Base-by-base conservation (phyloP, 495 filamentous ascomycete genomes). In the Chaetomium cochliodes region DNA sequence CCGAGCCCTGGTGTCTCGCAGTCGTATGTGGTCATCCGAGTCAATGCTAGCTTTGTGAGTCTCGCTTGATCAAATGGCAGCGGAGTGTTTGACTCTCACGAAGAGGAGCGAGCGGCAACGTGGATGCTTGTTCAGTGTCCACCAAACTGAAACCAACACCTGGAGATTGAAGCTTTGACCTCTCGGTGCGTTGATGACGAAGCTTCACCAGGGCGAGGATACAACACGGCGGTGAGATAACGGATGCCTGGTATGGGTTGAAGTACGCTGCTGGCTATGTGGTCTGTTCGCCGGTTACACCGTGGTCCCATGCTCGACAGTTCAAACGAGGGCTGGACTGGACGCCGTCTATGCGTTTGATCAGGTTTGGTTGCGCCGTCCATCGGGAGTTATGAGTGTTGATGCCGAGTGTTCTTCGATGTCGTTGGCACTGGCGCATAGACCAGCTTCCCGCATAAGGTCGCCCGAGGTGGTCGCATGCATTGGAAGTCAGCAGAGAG, bases 401-500 rank as follows among this genome's bases (percentile, higher is more conserved):
- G 26, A 22, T 50, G 30, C 33, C 52, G 58, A 53, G 23, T 20
- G 1, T 15, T 60, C 28, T 53, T 55, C 50, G 53, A 33, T 63
- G 65, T 71, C 62, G 71, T 71, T 58, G 62, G 57, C 44, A 53
- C 57, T n/a, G 60, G 47, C 70, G 68, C 70, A 69, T 71, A 68
- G 71, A 73, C 69, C 65, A 67, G 26, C 63, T 2, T 44, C 49
- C 60, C 72, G 70, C 66, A 70, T 66, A 62, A 69, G 58, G 65
- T 61, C 61, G 44, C 52, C 58, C 57, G 70, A 59, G 69, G 28
- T 23, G 67, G 70, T 62, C 64, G 73, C 73, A 74, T 72, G 58
- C 54, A 64, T 64, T 58, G 60, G 49, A 70, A 69, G 72, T 75
- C 73, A 74, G 58, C 68, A 69, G 71, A 67, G 68, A 70, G 66